These are phyloP conservation scores for Conoideocrella luteorostrata DNA, from an alignment of 2,329 filamentous ascomycete genomes.

Conservation along the genomic window DNA sequence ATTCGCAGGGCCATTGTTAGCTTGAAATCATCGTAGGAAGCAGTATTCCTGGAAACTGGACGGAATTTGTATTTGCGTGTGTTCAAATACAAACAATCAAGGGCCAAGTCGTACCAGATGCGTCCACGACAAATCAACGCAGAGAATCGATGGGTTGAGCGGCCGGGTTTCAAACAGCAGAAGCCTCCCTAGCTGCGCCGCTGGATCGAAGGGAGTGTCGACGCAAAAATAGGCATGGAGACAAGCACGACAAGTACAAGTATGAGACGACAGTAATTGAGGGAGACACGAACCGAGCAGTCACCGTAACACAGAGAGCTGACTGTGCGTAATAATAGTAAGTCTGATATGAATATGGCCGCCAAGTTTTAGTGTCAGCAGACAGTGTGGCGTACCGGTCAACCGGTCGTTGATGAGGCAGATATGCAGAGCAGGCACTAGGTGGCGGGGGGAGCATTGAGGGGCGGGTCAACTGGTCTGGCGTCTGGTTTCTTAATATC, in stretches of 20 bases:
- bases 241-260: background rate
- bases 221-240: background rate
- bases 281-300: no score
- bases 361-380: background rate
- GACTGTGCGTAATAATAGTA: background rate
- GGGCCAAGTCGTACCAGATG: background rate
- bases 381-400: conserved; percentile 7
- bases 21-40: background rate
- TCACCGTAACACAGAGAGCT: background rate
- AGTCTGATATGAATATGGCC: background rate
- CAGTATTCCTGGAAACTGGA: no score
- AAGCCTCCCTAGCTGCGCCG: background rate
- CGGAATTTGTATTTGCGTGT: no score
- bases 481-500: no score
- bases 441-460: no score
- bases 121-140: no score
- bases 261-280: background rate
- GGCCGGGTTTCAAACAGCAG: no score
- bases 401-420: no score
- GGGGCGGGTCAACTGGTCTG: no score
- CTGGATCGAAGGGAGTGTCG: background rate
- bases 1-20: background rate
- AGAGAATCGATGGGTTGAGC: no score
- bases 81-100: background rate
- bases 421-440: no score